Conservation (phyloP, 768 basidiomycete species). For the Pleurotus cornucopiae region DNA sequence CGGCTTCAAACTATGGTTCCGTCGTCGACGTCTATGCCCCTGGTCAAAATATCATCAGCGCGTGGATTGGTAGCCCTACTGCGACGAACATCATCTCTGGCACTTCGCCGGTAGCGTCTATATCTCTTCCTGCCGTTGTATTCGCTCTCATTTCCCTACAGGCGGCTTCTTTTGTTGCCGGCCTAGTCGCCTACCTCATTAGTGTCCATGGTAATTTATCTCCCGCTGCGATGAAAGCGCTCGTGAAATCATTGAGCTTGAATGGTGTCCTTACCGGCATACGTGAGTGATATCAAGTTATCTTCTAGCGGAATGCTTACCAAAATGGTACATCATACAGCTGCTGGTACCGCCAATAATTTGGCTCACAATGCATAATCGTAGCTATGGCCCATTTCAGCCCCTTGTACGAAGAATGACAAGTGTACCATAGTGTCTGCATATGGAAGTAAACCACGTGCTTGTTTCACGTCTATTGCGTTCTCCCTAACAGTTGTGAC, state of each 20-base stretch:
- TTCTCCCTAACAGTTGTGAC: too few species aligned
- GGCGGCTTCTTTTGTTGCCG: slow-evolving; percentile 37
- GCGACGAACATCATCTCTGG: slow-evolving; percentile 21
- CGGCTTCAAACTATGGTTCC: slow-evolving; percentile 36
- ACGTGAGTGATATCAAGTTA: slow-evolving; percentile 17
- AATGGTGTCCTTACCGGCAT: slow-evolving; percentile 26
- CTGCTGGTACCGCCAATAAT: slow-evolving; percentile 22
- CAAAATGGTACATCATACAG: slow-evolving; percentile 7
- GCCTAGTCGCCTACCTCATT: slow-evolving; percentile 36
- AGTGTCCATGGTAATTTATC: slow-evolving; percentile 22
- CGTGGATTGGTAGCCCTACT: slow-evolving; percentile 23
- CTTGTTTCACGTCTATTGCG: too few species aligned
- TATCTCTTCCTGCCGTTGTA: background rate
- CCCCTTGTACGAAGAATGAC: too few species aligned
- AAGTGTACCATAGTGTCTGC: too few species aligned
- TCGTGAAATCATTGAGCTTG: slow-evolving; percentile 22
- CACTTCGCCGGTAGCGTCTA: slow-evolving; percentile 20
- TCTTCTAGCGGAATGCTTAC: background rate
- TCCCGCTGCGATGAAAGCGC: slow-evolving; percentile 24
- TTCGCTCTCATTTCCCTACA: background rate
- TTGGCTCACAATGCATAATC: slow-evolving; percentile 20
- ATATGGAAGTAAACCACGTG: too few species aligned
- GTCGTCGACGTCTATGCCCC: slow-evolving; percentile 38
- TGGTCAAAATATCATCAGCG: slow-evolving; percentile 26
- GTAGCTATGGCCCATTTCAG: too few species aligned